Percentiles rank a stretch among this genome's conserved stretches.
These are phyloP conservation scores for Amylostereum areolatum DNA, from an alignment of 1,284 basidiomycete species.

Conservation along the genomic window DNA sequence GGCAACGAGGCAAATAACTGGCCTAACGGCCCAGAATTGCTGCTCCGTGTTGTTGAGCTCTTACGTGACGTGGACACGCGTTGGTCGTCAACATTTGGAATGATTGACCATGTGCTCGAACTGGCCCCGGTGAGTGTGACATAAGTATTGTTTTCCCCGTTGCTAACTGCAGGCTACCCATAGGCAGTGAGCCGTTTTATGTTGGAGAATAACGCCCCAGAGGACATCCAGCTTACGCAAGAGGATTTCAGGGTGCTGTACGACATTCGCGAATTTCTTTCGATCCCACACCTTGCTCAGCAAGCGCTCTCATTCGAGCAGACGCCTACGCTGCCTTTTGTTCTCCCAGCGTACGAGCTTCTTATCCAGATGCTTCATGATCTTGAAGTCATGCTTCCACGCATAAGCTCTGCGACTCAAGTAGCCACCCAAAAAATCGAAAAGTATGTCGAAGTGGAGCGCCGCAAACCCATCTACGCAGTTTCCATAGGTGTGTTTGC, in stretches of 20 bases:
- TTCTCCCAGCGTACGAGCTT: slow-evolving; percentile 14
- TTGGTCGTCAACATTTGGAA: slow-evolving; percentile 24
- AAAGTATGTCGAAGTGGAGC: slow-evolving; percentile 22
- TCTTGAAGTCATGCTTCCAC: neutral
- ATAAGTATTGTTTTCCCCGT: slow-evolving; percentile 4
- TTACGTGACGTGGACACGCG: slow-evolving; percentile 20
- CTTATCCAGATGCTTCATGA: slow-evolving; percentile 9
- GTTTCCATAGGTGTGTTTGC: slow-evolving; percentile 27
- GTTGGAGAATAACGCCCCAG: too few relatives aligned
- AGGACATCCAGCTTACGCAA: neutral
- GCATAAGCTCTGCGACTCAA: slow-evolving; percentile 11
- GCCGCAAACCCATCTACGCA: slow-evolving; percentile 23
- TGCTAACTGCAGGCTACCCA: too few relatives aligned
- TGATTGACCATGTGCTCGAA: slow-evolving; percentile 25
- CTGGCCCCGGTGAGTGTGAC: slow-evolving; percentile 18
- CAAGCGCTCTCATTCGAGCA: slow-evolving; percentile 18
- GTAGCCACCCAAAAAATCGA: slow-evolving; percentile 22
- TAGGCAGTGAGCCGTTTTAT: too few relatives aligned
- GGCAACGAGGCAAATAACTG: slow-evolving; percentile 13
- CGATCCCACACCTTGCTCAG: slow-evolving; percentile 15
- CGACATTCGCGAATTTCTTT: slow-evolving; percentile 16
- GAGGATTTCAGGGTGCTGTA: slow-evolving; percentile 11
- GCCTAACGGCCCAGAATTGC: too few relatives aligned
- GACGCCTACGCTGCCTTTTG: slow-evolving; percentile 18
- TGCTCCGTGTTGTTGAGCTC: slow-evolving; percentile 12